Percentiles rank a stretch among this genome's conserved stretches.
phyloP scores from a whole-genome alignment of 345 rosid species.

The Zanthoxylum bungeanum region DNA sequence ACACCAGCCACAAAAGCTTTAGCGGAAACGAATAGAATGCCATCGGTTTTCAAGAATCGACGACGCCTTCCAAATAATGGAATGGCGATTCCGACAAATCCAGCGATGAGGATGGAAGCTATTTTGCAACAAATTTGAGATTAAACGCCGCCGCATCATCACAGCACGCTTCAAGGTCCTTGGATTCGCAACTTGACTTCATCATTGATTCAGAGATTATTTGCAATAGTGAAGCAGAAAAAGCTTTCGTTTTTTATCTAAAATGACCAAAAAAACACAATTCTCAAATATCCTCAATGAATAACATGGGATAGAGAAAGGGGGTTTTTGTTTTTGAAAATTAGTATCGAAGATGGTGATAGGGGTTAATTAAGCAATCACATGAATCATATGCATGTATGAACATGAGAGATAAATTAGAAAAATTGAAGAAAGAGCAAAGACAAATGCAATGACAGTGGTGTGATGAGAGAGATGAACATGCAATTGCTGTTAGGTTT shows the following conservation, averaged over 20 bases:
- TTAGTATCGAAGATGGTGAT: too few relatives aligned
- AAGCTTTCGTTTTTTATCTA: slow-evolving; percentile 29
- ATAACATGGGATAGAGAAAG: slow-evolving; percentile 26
- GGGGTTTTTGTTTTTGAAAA: not conserved
- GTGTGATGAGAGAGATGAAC: too few relatives aligned
- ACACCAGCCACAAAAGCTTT: slow-evolving; percentile 96
- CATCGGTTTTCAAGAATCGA: slow-evolving; percentile 54
- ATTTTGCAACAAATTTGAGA: slow-evolving; percentile 71
- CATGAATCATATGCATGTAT: too few relatives aligned
- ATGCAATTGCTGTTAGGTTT: not conserved
- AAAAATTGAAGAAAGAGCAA: too few relatives aligned
- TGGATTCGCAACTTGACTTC: slow-evolving; percentile 34
- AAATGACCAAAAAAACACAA: slow-evolving; percentile 28
- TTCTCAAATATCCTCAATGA: slow-evolving; percentile 39
- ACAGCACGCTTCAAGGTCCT: slow-evolving; percentile 51
- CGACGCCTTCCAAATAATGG: slow-evolving; percentile 69
- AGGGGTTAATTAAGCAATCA: too few relatives aligned
- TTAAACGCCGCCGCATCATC: slow-evolving; percentile 54
- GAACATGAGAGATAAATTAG: too few relatives aligned
- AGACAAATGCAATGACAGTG: too few relatives aligned
- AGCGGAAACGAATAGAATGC: slow-evolving; percentile 67
- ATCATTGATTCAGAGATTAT: slow-evolving; percentile 33
- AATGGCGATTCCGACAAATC: slow-evolving; percentile 59
- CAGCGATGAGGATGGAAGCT: slow-evolving; percentile 63
- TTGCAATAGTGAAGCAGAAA: slow-evolving; percentile 36